Percentiles rank a stretch among this genome's conserved stretches.
These are phyloP conservation scores for Herpetospermum pedunculosum DNA, from an alignment of 306 rosid genomes.

Conservation along the genomic window DNA sequence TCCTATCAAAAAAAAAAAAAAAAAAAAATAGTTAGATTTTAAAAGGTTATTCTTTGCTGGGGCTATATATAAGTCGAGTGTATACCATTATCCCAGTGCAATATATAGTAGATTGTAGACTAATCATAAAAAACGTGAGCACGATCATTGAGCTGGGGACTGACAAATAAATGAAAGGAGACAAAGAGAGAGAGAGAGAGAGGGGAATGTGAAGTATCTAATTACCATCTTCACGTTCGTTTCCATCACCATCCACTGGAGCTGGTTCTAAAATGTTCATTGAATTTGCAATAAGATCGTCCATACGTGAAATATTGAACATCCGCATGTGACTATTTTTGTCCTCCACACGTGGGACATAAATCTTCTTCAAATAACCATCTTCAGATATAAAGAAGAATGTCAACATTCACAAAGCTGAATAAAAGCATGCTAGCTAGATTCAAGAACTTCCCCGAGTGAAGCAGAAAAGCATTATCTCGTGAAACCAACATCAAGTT, in stretches of 20 bases:
- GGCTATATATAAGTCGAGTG: not conserved
- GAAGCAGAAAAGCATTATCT: not conserved
- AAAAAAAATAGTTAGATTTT: too few relatives aligned
- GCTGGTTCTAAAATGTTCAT: conserved; percentile 89
- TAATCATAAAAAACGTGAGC: not conserved
- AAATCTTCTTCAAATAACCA: conserved; percentile 36
- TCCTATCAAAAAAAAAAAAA: too few relatives aligned
- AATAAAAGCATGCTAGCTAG: not conserved
- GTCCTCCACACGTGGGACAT: conserved; percentile 94
- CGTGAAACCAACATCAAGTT: not conserved
- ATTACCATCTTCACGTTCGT: conserved; percentile 81
- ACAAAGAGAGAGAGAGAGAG: too few relatives aligned
- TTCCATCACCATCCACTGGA: conserved; percentile 65
- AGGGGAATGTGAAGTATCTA: not conserved
- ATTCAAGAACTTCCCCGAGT: not conserved
- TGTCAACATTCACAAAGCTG: conserved; percentile 3
- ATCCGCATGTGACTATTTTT: conserved; percentile 83
- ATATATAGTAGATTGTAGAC: not conserved
- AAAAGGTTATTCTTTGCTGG: not conserved
- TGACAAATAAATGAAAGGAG: conserved; percentile 16
- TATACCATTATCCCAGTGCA: not conserved
- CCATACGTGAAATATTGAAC: conserved; percentile 62
- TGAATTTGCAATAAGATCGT: conserved; percentile 80
- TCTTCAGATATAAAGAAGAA: conserved; percentile 20
- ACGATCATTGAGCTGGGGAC: not conserved